Base-by-base conservation (phyloP, 1,139 yeast genomes). In the Saccharomyces hybrid region DNA sequence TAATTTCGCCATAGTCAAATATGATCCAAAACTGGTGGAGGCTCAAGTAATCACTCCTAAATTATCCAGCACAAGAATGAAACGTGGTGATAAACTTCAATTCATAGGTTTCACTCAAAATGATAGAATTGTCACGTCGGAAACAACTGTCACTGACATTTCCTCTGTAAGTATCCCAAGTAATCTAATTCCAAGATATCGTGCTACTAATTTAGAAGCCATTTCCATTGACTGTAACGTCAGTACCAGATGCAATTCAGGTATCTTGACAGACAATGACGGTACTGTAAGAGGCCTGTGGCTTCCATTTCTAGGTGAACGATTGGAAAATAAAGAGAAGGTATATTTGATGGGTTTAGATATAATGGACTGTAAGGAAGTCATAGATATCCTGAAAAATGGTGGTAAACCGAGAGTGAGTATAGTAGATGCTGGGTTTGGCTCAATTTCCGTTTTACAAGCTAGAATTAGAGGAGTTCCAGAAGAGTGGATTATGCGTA, bases 381-480 rank as follows among this genome's bases (percentile, higher is more conserved):
- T 88, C 3, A 75, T 89, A 47, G 73, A 77, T 26, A 73, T 76
- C 47, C 77, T 88, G 59, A 79, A 81, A 59, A 67, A 73, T 16
- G 81, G 82, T 34, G 69, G 74, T 46, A 72, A 74, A 8, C 89
- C 93, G 2, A 73, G 75, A 46, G 77, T 81, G 7, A 75, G 87
- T 58, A 84, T 88, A 53, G 76, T 91, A 53, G 96, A 89, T 64
- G 84, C 89, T 47, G 97, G 88, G 64, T 84, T 88, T 62, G 78
- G 80, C 30, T 77, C 91, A 0, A 75, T 86, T 52, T 79, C 88
- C 1, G 77, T 89, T 27, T 78, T 84, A 30, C 86, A 84, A 63
- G 96, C 96, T 2, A 82, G 97, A 70, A 80, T 88, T 51, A 78
- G 89, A 65, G 96, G 96, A 16, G 96, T 90, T 23, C 80, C 93